Evolutionary conservation across 2,329 filamentous ascomycete genomes (phyloP).

Genomic region (Byssothecium circinans): DNA sequence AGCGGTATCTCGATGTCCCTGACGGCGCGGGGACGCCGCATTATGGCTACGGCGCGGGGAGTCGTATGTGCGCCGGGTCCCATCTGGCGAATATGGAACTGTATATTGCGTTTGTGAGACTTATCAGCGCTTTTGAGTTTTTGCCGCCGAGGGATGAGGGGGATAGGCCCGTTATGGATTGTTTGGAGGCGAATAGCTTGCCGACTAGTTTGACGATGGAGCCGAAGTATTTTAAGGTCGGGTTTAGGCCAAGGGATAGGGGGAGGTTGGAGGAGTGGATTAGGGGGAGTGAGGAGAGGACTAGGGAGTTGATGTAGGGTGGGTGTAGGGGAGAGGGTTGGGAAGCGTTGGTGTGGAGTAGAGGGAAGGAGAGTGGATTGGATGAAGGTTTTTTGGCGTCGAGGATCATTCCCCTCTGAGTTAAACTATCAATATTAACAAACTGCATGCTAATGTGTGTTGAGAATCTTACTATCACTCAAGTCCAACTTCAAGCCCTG

Average conservation of each 20-base stretch:
- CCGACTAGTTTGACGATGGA: conserved; percentile 54
- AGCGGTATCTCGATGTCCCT: conserved; percentile 63
- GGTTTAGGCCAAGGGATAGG: conserved; percentile 49
- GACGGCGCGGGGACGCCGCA: conserved; percentile 52
- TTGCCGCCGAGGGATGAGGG: conserved; percentile 43
- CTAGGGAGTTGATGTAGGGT: conserved; percentile 41
- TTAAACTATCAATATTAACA: too few species aligned
- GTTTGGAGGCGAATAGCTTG: conserved; percentile 49
- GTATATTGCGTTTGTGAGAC: conserved; percentile 51
- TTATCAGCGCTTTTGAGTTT: conserved; percentile 53
- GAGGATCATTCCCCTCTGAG: too few species aligned
- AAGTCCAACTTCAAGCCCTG: too few species aligned
- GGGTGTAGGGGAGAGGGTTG: background rate
- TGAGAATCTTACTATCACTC: too few species aligned
- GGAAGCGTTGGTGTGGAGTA: too few species aligned
- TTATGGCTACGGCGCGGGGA: conserved; percentile 53
- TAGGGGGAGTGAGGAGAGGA: conserved; percentile 50
- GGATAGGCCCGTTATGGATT: conserved; percentile 50
- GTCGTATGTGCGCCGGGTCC: conserved; percentile 51
- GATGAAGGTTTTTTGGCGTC: too few species aligned
- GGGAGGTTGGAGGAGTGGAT: conserved; percentile 51
- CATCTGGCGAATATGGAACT: conserved; percentile 48
- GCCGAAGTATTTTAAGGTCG: conserved; percentile 55
- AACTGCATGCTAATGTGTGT: too few species aligned
- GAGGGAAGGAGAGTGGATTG: too few species aligned